Conservation (phyloP, 2,329 filamentous ascomycete species). For the Clonostachys rosea region DNA sequence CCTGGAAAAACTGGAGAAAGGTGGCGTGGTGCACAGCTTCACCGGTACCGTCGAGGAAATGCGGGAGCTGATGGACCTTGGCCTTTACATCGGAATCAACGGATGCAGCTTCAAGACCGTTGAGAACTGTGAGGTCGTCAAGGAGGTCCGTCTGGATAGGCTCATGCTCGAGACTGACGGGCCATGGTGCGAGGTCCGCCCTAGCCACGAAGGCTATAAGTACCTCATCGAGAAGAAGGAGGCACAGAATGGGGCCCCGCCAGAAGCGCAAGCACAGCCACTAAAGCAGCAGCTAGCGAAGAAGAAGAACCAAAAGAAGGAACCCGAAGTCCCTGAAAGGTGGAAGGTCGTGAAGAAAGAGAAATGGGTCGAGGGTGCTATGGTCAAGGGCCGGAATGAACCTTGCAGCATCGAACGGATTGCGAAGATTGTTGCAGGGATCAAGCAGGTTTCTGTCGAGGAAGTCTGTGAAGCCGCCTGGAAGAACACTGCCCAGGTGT, state of each 20-base stretch:
- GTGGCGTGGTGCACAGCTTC: slow-evolving; percentile 90
- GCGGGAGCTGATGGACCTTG: slow-evolving; percentile 71
- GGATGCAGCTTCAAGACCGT: slow-evolving; percentile 94
- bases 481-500: slow-evolving; percentile 77
- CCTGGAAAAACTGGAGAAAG: slow-evolving; percentile 63
- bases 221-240: slow-evolving; percentile 47
- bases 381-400: slow-evolving; percentile 96
- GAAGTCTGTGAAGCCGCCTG: slow-evolving; percentile 84
- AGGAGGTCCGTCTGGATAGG: slow-evolving; percentile 69
- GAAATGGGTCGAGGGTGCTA: slow-evolving; percentile 79
- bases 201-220: slow-evolving; percentile 80
- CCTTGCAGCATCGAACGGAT: slow-evolving; percentile 82
- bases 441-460: slow-evolving; percentile 76
- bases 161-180: slow-evolving; percentile 97
- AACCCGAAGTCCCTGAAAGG: slow-evolving; percentile 63
- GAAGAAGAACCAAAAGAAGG: slow-evolving; percentile 51
- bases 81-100: slow-evolving; percentile 90
- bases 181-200: slow-evolving; percentile 93
- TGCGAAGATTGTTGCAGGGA: slow-evolving; percentile 80
- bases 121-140: slow-evolving; percentile 84
- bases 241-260: slow-evolving; percentile 12
- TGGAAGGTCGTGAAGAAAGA: slow-evolving; percentile 93
- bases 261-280: slow-evolving; percentile 6
- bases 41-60: slow-evolving; percentile 86
- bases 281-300: slow-evolving; percentile 22